phyloP scores from a whole-genome alignment of 2,329 filamentous ascomycete genomes.

The Byssochlamys sp. region DNA sequence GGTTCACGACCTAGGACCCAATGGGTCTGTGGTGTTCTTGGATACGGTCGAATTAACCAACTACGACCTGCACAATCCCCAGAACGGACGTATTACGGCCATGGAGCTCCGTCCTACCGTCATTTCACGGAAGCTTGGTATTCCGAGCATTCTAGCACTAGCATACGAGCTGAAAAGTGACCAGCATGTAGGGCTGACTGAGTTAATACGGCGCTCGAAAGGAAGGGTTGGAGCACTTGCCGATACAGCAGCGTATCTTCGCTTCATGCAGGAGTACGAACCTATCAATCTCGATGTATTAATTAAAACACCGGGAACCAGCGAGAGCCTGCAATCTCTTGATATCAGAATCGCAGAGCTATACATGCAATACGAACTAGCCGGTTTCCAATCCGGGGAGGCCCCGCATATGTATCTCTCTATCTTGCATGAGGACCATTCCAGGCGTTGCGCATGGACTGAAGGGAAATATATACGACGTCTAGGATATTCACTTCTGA shows the following conservation, averaged over 20 bases:
- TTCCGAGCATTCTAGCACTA: conserved; percentile 24
- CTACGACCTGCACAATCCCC: conserved; percentile 6
- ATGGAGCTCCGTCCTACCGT: conserved; percentile 28
- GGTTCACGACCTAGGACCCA: conserved; percentile 56
- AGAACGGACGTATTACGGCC: conserved; percentile 19
- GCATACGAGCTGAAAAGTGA: conserved; percentile 32
- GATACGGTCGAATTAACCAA: conserved; percentile 46
- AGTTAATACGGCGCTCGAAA: conserved; percentile 25
- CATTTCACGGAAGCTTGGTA: conserved; percentile 24
- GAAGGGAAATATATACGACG: conserved; percentile 42
- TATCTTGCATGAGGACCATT: conserved; percentile 49
- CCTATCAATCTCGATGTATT: conserved; percentile 6
- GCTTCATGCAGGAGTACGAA: conserved; percentile 30
- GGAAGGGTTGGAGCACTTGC: conserved; percentile 8
- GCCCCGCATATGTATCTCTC: conserved; percentile 53
- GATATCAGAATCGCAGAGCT: conserved; percentile 46
- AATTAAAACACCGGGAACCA: not conserved
- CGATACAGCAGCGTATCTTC: conserved; percentile 13
- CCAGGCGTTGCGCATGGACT: conserved; percentile 50
- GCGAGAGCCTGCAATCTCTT: conserved; percentile 16
- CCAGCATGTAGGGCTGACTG: conserved; percentile 17
- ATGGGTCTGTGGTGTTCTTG: conserved; percentile 59
- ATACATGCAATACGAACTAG: conserved; percentile 34
- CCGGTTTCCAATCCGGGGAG: conserved; percentile 11
- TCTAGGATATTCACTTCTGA: conserved; percentile 48